Conservation (phyloP, 2,329 filamentous ascomycete genomes). For the Sporothrix schenckii region DNA sequence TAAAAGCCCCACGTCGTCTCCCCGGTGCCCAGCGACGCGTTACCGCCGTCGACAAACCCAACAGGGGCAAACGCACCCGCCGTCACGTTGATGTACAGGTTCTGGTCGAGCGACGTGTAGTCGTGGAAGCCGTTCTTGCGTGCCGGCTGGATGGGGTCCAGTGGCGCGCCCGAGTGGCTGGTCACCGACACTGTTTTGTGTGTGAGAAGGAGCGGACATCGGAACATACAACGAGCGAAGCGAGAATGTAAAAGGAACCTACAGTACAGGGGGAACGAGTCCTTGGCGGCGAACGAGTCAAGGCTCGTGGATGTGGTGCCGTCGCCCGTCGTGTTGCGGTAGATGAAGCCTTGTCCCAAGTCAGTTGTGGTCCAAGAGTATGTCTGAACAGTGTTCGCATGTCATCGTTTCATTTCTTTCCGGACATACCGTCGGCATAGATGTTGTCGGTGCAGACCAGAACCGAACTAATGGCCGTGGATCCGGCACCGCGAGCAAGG, state of each 20-base stretch:
- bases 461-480: conserved; percentile 18
- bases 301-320: conserved; percentile 22
- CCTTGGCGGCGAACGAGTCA: conserved; percentile 21
- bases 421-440: conserved; percentile 28
- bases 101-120: conserved; percentile 26
- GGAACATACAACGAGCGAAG: not conserved
- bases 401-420: too few species aligned
- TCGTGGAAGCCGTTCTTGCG: conserved; percentile 15
- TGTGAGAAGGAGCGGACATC: not conserved
- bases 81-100: conserved; percentile 32
- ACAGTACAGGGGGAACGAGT: conserved; percentile 30
- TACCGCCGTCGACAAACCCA: conserved; percentile 30
- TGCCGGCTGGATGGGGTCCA: conserved; percentile 29
- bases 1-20: conserved; percentile 35
- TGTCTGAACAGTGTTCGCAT: too few species aligned
- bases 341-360: conserved; percentile 29
- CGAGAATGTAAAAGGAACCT: not conserved
- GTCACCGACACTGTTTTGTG: conserved; percentile 28
- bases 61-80: conserved; percentile 33
- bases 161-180: conserved; percentile 16
- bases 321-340: conserved; percentile 22
- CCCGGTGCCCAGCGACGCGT: conserved; percentile 29
- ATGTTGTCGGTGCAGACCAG: conserved; percentile 25
- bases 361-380: not conserved
- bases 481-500: not conserved